A percentile compares a stretch with the other conserved stretches of the same genome.
phyloP scores from a whole-genome alignment of 1,284 basidiomycete genomes.

The Tilletia indica region DNA sequence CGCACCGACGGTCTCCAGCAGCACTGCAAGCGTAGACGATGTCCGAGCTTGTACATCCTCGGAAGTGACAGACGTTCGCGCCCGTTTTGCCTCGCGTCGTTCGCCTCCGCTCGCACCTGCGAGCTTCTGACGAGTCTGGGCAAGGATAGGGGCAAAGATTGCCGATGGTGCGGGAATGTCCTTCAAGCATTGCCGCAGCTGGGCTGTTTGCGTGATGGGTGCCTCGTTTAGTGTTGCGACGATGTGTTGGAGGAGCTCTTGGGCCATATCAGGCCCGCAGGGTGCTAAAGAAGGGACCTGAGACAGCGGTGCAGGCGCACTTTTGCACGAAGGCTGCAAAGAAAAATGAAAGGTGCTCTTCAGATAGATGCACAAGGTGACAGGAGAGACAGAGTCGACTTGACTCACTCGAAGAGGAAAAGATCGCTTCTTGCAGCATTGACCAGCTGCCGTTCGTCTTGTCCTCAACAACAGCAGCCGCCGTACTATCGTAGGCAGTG shows the following conservation, averaged over 20 bases:
- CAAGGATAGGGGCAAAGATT: conserved; percentile 67
- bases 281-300: conserved; percentile 60
- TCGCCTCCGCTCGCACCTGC: conserved; percentile 59
- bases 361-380: not conserved
- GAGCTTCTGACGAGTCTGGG: conserved; percentile 61
- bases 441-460: conserved; percentile 56
- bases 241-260: conserved; percentile 64
- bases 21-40: not conserved
- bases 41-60: conserved; percentile 16
- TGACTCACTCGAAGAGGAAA: not conserved
- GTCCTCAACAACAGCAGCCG: conserved; percentile 62
- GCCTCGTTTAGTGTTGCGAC: conserved; percentile 38
- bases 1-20: conserved; percentile 23
- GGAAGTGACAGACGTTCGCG: conserved; percentile 21
- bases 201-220: conserved; percentile 28
- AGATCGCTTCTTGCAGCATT: conserved; percentile 27
- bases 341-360: not conserved
- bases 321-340: conserved; percentile 27
- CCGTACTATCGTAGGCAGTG: conserved; percentile 61
- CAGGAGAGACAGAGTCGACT: too few relatives aligned
- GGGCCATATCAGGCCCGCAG: conserved; percentile 63
- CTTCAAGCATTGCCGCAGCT: conserved; percentile 32
- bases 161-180: conserved; percentile 50
- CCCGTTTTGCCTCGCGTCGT: conserved; percentile 55
- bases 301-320: conserved; percentile 58